These are phyloP conservation scores for Primulina huaijiensis DNA, from an alignment of 257 asterid species.

Conservation along the genomic window DNA sequence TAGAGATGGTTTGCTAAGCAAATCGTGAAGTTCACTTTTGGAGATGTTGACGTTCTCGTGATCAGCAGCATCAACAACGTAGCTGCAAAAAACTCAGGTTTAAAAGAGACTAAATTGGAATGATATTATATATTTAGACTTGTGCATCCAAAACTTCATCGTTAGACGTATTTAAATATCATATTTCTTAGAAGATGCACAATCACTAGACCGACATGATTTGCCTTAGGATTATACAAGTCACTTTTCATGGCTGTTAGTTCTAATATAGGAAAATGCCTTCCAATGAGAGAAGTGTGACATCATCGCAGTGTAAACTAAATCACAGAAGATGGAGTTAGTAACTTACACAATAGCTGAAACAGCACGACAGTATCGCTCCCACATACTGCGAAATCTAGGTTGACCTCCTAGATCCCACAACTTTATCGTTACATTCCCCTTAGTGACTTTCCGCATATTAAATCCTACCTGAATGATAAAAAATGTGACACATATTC, in stretches of 20 bases:
- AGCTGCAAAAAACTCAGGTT: constrained; percentile 46
- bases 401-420: constrained; percentile 99
- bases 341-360: constrained; percentile 91
- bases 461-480: constrained; percentile 84
- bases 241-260: neutral
- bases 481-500: constrained; percentile 12
- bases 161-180: neutral
- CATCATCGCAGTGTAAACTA: constrained; percentile 8
- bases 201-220: neutral
- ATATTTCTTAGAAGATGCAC: neutral
- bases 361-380: constrained; percentile 95
- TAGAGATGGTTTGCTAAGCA: constrained; percentile 84
- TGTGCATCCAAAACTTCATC: neutral
- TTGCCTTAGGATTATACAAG: neutral
- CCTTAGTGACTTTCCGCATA: constrained; percentile 96
- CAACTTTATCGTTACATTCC: constrained; percentile 91
- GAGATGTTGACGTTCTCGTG: constrained; percentile 80
- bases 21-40: constrained; percentile 81
- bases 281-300: neutral
- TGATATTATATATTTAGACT: neutral
- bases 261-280: neutral
- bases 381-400: constrained; percentile 97
- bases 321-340: constrained; percentile 19
- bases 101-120: constrained; percentile 1
- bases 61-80: constrained; percentile 97